A percentile compares a stretch with the other conserved stretches of the same genome.
These are phyloP conservation scores for Microbotryum saponariae DNA, from an alignment of 1,284 basidiomycete genomes.

Conservation along the genomic window DNA sequence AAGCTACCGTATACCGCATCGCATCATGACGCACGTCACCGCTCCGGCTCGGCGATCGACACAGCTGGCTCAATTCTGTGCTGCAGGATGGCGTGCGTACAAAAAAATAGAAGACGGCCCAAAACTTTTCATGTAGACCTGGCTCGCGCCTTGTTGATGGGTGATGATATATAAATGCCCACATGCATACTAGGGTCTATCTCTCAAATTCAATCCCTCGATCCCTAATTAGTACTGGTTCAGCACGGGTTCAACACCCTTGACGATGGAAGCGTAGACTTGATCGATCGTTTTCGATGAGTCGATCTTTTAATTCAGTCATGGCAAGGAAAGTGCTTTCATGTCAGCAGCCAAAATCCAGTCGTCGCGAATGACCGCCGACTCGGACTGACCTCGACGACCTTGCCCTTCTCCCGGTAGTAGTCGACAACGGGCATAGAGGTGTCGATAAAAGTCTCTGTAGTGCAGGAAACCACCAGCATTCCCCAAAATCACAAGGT, in stretches of 20 bases:
- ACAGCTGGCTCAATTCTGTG: too few relatives aligned
- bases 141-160: too few relatives aligned
- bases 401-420: constrained; percentile 64
- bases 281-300: constrained; percentile 64
- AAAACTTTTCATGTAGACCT: too few relatives aligned
- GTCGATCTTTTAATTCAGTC: constrained; percentile 54
- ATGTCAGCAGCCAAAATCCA: not conserved
- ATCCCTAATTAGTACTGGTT: not conserved
- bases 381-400: constrained; percentile 60
- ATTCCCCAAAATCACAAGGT: not conserved
- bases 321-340: not conserved
- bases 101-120: too few relatives aligned
- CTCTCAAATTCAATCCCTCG: too few relatives aligned
- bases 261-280: constrained; percentile 51
- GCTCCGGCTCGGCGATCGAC: too few relatives aligned
- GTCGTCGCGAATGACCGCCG: not conserved
- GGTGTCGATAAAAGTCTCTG: constrained; percentile 81
- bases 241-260: constrained; percentile 20
- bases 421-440: constrained; percentile 95
- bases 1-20: too few relatives aligned
- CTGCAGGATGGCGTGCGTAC: too few relatives aligned
- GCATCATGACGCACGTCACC: too few relatives aligned
- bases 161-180: too few relatives aligned
- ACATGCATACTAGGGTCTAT: too few relatives aligned
- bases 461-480: constrained; percentile 5